Conservation (phyloP, 768 basidiomycete genomes). For the Rhizopogon salebrosus region DNA sequence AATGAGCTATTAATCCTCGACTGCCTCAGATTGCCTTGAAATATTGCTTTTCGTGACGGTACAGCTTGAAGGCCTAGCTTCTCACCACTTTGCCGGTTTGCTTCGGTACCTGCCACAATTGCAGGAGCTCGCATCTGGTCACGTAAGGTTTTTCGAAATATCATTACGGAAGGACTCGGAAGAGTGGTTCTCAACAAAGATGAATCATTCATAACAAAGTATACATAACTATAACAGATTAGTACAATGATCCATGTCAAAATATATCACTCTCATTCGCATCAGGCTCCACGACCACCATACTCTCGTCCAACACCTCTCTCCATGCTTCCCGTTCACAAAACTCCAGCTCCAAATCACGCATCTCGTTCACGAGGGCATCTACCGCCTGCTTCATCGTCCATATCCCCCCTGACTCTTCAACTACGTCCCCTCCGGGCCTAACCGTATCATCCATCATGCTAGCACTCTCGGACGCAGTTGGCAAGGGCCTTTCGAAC, state of each 20-base stretch:
- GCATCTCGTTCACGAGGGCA: conserved; percentile 49
- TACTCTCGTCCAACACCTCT: conserved; percentile 10
- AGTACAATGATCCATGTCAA: neutral
- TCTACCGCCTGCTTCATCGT: conserved; percentile 48
- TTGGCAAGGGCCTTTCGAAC: conserved; percentile 3
- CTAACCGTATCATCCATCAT: conserved; percentile 8
- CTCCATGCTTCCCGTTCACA: conserved; percentile 25
- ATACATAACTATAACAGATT: too few species aligned
- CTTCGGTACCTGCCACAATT: too few species aligned
- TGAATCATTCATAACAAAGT: too few species aligned
- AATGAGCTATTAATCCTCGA: too few species aligned
- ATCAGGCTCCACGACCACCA: conserved; percentile 7
- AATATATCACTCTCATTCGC: neutral
- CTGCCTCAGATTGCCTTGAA: too few species aligned
- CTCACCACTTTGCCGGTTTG: too few species aligned
- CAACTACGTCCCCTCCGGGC: conserved; percentile 13
- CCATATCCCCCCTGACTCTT: conserved; percentile 35
- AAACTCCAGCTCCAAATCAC: conserved; percentile 57
- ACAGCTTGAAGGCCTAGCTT: too few species aligned
- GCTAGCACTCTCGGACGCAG: neutral
- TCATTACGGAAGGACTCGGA: too few species aligned
- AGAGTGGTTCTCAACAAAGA: too few species aligned
- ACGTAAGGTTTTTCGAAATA: too few species aligned
- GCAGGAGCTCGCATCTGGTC: too few species aligned
- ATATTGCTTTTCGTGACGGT: too few species aligned